A percentile compares a stretch with the other conserved stretches of the same genome.
These are phyloP conservation scores for Metschnikowia kofuensis DNA, from an alignment of 805 yeast species.

Conservation along the genomic window DNA sequence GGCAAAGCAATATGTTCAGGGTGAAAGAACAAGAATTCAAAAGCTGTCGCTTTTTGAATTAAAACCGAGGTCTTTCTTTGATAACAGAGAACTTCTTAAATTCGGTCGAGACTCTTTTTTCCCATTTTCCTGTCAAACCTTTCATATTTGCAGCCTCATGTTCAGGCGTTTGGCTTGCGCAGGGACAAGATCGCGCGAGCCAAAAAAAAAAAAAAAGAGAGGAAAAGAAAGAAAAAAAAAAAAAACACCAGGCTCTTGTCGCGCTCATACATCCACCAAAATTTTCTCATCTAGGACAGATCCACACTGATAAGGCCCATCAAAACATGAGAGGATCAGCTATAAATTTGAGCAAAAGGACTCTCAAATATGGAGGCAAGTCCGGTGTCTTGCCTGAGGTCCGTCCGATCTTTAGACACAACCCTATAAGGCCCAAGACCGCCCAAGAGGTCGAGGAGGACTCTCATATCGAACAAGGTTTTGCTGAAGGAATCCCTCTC, in stretches of 20 bases:
- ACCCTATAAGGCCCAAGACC: slow-evolving; percentile 55
- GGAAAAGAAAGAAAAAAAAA: not conserved
- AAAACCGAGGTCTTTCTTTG: not conserved
- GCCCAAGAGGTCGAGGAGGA: slow-evolving; percentile 42
- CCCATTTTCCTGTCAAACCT: too few species aligned
- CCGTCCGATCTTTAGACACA: slow-evolving; percentile 65
- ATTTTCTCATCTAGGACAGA: not conserved
- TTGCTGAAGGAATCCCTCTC: slow-evolving; percentile 66
- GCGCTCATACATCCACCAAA: slow-evolving; percentile 3
- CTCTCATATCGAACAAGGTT: slow-evolving; percentile 52
- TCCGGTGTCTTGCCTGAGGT: slow-evolving; percentile 82
- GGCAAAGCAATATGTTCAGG: slow-evolving; percentile 26
- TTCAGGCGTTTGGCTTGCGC: not conserved
- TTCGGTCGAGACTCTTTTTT: too few species aligned
- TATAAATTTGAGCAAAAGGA: slow-evolving; percentile 46
- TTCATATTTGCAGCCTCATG: too few species aligned
- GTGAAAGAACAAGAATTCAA: not conserved
- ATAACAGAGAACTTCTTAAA: not conserved
- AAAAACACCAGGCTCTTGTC: not conserved
- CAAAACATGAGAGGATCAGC: slow-evolving; percentile 13
- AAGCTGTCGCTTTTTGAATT: not conserved
- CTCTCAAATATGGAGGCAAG: slow-evolving; percentile 54
- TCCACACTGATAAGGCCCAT: not conserved
- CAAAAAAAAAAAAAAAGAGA: not conserved
- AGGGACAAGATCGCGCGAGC: not conserved